These are phyloP conservation scores for Xanthoparmelia taractica DNA, from an alignment of 495 filamentous ascomycete species.

Conservation along the genomic window DNA sequence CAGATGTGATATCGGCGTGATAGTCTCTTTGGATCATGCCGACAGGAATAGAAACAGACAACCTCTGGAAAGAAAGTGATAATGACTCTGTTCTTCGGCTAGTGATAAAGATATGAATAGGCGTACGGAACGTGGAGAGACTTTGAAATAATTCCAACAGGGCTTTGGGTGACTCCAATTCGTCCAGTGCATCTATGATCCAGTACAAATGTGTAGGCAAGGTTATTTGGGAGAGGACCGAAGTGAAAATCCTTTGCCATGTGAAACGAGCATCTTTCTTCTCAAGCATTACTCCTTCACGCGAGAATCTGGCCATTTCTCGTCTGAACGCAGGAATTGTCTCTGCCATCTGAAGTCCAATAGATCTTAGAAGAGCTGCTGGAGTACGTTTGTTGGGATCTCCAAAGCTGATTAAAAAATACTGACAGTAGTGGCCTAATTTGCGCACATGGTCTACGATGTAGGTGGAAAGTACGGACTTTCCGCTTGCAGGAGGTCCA, in stretches of 20 bases:
- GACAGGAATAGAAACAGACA: not conserved
- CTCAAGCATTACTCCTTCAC: conserved; percentile 26
- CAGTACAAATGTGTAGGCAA: conserved; percentile 25
- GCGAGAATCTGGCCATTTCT: conserved; percentile 24
- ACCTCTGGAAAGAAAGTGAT: not conserved
- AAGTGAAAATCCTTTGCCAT: conserved; percentile 37
- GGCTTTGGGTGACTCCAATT: conserved; percentile 28
- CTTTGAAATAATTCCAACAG: conserved; percentile 1
- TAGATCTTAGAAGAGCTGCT: conserved; percentile 28
- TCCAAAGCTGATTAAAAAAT: conserved; percentile 35
- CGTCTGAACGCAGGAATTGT: conserved; percentile 13
- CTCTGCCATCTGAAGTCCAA: conserved; percentile 36
- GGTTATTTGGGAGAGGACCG: conserved; percentile 26
- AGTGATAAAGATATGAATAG: not conserved
- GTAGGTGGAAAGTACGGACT: conserved; percentile 31
- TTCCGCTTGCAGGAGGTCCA: conserved; percentile 30
- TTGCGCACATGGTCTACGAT: conserved; percentile 24
- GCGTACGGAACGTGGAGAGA: not conserved
- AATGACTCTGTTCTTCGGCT: not conserved
- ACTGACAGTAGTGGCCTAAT: conserved; percentile 23
- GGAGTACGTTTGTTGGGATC: conserved; percentile 26
- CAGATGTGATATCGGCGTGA: not conserved
- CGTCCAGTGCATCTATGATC: conserved; percentile 40
- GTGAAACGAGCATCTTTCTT: conserved; percentile 26
- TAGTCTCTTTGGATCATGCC: not conserved